Conservation (phyloP, 2,329 filamentous ascomycete species). For the Colletotrichum destructivum region DNA sequence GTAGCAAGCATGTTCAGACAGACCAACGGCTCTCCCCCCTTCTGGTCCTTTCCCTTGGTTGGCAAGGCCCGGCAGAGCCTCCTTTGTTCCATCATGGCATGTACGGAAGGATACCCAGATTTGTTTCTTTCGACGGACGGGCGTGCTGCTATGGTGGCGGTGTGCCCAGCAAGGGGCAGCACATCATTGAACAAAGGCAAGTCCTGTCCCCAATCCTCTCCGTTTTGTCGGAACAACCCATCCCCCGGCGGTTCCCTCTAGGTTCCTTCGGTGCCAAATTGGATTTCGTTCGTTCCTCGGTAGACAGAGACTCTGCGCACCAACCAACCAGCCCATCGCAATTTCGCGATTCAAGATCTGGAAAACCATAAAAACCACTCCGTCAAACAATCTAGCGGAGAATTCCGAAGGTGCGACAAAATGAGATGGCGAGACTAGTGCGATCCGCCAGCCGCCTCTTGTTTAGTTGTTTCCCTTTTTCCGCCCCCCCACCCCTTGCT, state of each 20-base stretch:
- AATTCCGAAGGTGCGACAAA: background rate
- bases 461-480: background rate
- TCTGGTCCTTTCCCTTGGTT: too few relatives aligned
- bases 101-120: background rate
- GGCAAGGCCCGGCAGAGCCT: conserved; percentile 31
- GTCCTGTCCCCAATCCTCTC: too few relatives aligned
- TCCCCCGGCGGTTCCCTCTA: background rate
- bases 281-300: too few relatives aligned
- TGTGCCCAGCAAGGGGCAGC: background rate
- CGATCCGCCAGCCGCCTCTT: conserved; percentile 2
- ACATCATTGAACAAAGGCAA: background rate
- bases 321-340: conserved; percentile 28
- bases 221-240: background rate
- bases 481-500: background rate
- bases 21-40: background rate
- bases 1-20: too few relatives aligned
- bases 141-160: background rate
- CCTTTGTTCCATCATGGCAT: conserved; percentile 24
- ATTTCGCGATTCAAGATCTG: conserved; percentile 36
- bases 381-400: background rate
- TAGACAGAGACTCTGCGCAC: too few relatives aligned
- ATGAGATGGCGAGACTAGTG: conserved; percentile 11
- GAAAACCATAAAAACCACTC: background rate
- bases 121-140: conserved; percentile 13
- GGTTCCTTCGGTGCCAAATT: conserved; percentile 13